Base-by-base conservation (phyloP, 352 stramenopile species). In the Phytophthora megakarya region DNA sequence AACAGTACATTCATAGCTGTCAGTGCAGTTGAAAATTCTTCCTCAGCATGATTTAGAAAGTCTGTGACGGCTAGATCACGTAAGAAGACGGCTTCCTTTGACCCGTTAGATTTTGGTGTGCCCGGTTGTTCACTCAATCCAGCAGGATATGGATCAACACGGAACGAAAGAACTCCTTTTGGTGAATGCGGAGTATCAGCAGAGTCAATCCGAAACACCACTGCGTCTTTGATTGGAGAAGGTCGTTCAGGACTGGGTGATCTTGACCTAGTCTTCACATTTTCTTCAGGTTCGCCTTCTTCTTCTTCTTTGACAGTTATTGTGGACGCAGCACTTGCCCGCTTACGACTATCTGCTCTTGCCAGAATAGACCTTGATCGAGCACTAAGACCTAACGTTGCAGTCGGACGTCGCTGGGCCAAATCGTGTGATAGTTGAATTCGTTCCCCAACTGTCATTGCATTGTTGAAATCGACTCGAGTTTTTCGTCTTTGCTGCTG, bases 1-100 rank as follows among this genome's bases (percentile, higher is more conserved):
- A 93, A 48, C 23, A 95, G 44, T 8, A 95, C 81, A 28, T 86
- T 92, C 4, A 95, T 57, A 16, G 84, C 86, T n/a, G 86, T 93
- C 23, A 85, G 21, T 0, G 84, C 80, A 8, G 86, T 95, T 23
- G 82, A 90, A 26, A 90, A 78, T 48, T 92, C 84, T 50, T 95
- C 86, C 43, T 89, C 70, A 8, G 84, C 80, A 44, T 93, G 81
- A 18, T 58, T 89, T 7, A 92, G 46, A 37, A 95, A 95, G 28
- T 95, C 76, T 0, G 66, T 72, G 15, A 93, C 79, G 0, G 81
- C 82, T 10, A 95, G 55, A 2, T 80, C 72, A 19, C 86, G 78
- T 22, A 95, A 63, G 22, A 95, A 95, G 4, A 42, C 62, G 49
- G 61, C 72, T 58, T 89, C 81, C 23, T 84, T 88, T 0, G 38